Conservation (phyloP, 768 basidiomycete species). For the Boletus insuetus region DNA sequence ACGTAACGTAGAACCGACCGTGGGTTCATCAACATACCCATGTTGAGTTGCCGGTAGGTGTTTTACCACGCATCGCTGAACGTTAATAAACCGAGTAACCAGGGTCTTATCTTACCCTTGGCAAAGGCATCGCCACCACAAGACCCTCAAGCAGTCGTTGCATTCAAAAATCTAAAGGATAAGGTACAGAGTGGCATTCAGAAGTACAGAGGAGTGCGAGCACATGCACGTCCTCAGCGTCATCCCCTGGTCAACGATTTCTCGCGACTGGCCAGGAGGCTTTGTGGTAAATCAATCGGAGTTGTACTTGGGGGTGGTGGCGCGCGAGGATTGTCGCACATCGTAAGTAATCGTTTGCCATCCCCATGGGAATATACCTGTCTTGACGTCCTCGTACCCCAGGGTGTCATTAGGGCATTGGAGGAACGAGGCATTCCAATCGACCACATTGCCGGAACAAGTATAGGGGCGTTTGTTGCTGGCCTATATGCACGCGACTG, state of each 20-base stretch:
- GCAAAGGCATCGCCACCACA: constrained; percentile 60
- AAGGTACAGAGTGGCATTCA: constrained; percentile 87
- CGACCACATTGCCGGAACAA: constrained; percentile 92
- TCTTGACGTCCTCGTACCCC: constrained; percentile 8
- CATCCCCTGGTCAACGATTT: constrained; percentile 90
- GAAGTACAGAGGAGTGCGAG: constrained; percentile 71
- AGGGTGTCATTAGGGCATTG: constrained; percentile 92
- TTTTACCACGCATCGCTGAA: background rate
- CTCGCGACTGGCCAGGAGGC: constrained; percentile 81
- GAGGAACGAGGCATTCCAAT: constrained; percentile 93
- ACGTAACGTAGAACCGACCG: constrained; percentile 67
- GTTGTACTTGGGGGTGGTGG: constrained; percentile 97
- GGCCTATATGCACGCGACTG: constrained; percentile 95
- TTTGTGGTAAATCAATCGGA: constrained; percentile 92
- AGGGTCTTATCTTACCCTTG: constrained; percentile 72
- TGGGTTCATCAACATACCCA: constrained; percentile 98
- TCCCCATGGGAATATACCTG: constrained; percentile 11
- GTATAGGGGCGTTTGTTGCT: constrained; percentile 90
- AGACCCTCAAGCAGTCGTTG: constrained; percentile 85
- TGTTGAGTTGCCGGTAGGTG: constrained; percentile 78
- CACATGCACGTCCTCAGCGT: constrained; percentile 66
- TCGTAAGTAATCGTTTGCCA: constrained; percentile 40
- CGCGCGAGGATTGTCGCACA: constrained; percentile 80
- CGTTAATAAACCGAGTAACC: constrained; percentile 7
- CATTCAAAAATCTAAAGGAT: constrained; percentile 90